Base-by-base conservation (phyloP, 768 basidiomycete genomes). In the Pholiota molesta region DNA sequence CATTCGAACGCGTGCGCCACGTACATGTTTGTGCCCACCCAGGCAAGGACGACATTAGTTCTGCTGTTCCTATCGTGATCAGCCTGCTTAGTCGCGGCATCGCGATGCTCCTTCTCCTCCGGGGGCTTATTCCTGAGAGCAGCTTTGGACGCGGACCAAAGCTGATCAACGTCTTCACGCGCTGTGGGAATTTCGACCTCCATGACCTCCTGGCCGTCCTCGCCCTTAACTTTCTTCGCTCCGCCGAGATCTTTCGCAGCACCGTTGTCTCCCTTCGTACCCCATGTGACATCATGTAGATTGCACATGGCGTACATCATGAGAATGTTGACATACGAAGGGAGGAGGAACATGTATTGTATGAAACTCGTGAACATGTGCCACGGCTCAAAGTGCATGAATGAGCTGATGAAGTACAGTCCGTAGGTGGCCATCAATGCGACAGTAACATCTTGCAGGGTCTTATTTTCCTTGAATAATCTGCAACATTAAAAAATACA, bases 271-370 rank as follows among this genome's bases (percentile, higher is more conserved):
- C 95, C 94, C 71, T 96, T 94, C 29, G 95, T 96, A 62, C 95
- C 95, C 94, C 90, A 92, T 33, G 89, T 90, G 49, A 95, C 92
- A 71, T 95, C 92, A 74, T 95, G 93, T 66, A 93, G 71, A 72
- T 92, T 93, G 78, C 95, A 97, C 85, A 96, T 94, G 31, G 94
- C 93, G 71, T 96, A 96, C 83, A 94, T 96, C 86, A 95, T 94
- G 71, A 94, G 76, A 66, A 94, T 94, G 78, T 94, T 94, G 71
- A 94, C 79, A 65, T 81, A 81, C 55, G 80, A 81, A 23, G 94
- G 94, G 40, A 95, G 81, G 66, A 95, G 83, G 82, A 97, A 92
- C 82, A 97, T 83, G 76, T 97, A 99, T 73, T 96, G 92, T 52
- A 87, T 70, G 81, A 96, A 95, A 59, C 89, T 93, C 13, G 96